Base-by-base conservation (phyloP, 2,329 filamentous ascomycete species). In the Phaeosphaeriaceae sp. region DNA sequence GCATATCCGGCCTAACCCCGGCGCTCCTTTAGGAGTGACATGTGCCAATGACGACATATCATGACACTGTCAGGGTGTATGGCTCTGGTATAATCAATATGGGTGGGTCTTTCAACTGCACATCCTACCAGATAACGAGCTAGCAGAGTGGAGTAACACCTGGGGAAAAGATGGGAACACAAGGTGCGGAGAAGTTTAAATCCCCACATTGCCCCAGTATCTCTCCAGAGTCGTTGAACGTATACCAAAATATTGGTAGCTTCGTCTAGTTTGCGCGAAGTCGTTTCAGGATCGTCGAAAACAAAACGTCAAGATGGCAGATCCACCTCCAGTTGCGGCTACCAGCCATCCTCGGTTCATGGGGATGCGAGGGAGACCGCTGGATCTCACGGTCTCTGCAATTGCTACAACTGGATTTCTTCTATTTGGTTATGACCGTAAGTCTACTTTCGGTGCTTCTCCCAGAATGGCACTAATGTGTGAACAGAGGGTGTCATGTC, bases 401-500 rank as follows among this genome's bases (percentile, higher is more conserved):
- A 67, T 73, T 6, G 68, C 71, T 13, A 74, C 72, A 1, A 74
- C 72, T 1, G 73, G 72, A 0, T 76, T 76, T 40, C 54, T 74
- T 4, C 62, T 75, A 5, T 75, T 75, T 52, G 73, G 72, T 23
- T 75, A 75, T 55, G 71, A 75, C 32, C 71, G 71, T 73, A 48
- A 59, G 35, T 40, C 6, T 6, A 4, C 15, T 17, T n/a, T 8
- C 3, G 15, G 35, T n/a, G 35, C 13, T 40, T n/a, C n/a, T n/a
- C 11, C 35, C 4, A 17, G 5, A n/a, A 4, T 13, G 17, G 19
- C 23, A n/a, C 40, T 56, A 51, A 56, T 40, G 24, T 8, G 4
- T 28, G 19, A 2, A 35, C 51, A 74, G 71, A 76, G 67, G 74
- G 74, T 54, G 74, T 77, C 55, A 77, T 77, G 74, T 73, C 71